Evolutionary conservation across 305 asterid genomes (phyloP).

Genomic region (Caryopteris hybrid): DNA sequence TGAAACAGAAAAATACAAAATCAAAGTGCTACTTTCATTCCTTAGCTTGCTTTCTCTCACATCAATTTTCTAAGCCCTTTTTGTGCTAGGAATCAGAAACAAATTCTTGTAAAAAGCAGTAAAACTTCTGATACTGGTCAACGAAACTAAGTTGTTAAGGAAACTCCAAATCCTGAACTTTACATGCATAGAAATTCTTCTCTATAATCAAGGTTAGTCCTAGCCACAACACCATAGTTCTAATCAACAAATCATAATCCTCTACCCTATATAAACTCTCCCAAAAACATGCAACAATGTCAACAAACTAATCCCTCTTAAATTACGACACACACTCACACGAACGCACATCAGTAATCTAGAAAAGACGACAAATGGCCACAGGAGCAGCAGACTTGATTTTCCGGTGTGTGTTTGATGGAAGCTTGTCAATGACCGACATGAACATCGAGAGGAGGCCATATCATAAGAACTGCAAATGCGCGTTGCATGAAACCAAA

Average conservation of each 20-base stretch:
- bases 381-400: constrained; percentile 24
- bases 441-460: constrained; percentile 31
- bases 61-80: too few species aligned
- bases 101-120: not conserved
- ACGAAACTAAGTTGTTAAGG: not conserved
- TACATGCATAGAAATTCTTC: not conserved
- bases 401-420: constrained; percentile 23
- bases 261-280: constrained; percentile 17
- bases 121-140: not conserved
- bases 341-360: not conserved
- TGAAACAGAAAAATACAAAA: not conserved
- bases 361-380: constrained; percentile 1
- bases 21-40: constrained; percentile 3
- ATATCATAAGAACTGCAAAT: constrained; percentile 29
- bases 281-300: not conserved
- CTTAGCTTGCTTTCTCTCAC: not conserved
- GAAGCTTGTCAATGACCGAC: constrained; percentile 25
- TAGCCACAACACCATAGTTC: constrained; percentile 1
- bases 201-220: constrained; percentile 8
- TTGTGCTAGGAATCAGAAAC: not conserved
- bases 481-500: constrained; percentile 27
- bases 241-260: not conserved
- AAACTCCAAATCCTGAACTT: not conserved
- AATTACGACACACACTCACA: not conserved
- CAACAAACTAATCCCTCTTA: not conserved